phyloP scores from a whole-genome alignment of 768 basidiomycete genomes.

The Fomitopsis pulvina region DNA sequence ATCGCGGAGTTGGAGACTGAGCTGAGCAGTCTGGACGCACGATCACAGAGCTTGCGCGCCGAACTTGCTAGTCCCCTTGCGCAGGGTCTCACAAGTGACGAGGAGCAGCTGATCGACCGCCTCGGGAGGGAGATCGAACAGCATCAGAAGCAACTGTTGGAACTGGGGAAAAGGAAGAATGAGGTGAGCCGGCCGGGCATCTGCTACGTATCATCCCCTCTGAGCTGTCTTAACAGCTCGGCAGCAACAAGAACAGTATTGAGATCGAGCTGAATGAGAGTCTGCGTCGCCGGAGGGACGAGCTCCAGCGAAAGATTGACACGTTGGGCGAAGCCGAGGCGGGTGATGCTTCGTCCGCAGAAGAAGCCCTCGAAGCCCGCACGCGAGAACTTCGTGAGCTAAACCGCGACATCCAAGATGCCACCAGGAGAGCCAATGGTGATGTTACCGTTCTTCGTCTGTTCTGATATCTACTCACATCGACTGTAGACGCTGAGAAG shows the following conservation, averaged over 20 bases:
- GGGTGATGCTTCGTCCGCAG: slow-evolving; percentile 49
- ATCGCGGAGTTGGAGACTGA: slow-evolving; percentile 71
- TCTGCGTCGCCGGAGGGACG: slow-evolving; percentile 72
- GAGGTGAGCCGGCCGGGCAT: slow-evolving; percentile 43
- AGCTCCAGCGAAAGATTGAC: slow-evolving; percentile 72
- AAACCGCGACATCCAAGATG: slow-evolving; percentile 54
- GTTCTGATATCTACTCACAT: background rate
- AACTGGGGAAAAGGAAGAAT: slow-evolving; percentile 58
- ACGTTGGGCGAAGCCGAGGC: slow-evolving; percentile 55
- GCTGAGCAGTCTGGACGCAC: slow-evolving; percentile 50
- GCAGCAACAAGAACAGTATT: slow-evolving; percentile 68
- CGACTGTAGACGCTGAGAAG: slow-evolving; percentile 55
- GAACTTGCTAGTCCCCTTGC: slow-evolving; percentile 76
- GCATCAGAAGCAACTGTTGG: slow-evolving; percentile 62
- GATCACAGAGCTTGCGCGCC: slow-evolving; percentile 53
- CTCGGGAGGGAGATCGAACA: slow-evolving; percentile 75
- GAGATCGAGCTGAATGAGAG: slow-evolving; percentile 94
- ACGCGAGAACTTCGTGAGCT: slow-evolving; percentile 64
- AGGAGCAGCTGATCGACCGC: slow-evolving; percentile 55
- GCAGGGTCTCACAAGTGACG: slow-evolving; percentile 65
- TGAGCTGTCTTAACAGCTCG: slow-evolving; percentile 2
- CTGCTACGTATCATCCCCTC: background rate
- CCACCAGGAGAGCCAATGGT: slow-evolving; percentile 64
- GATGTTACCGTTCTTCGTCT: background rate
- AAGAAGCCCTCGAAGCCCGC: slow-evolving; percentile 62